Conservation (phyloP, 2,329 filamentous ascomycete genomes). For the Alternaria triticimaculans region DNA sequence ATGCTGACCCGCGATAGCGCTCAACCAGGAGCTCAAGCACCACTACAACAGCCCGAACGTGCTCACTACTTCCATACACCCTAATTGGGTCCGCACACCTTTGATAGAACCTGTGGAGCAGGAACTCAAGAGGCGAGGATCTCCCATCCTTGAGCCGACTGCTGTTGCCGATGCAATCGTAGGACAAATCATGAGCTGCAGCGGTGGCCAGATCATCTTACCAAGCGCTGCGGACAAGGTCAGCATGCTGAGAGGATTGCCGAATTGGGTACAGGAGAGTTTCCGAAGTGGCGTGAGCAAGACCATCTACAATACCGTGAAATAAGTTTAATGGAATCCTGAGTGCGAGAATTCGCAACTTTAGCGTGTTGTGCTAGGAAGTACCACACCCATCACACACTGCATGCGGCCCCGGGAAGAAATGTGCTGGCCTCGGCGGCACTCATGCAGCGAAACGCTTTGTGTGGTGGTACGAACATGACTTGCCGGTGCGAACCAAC, state of each 20-base stretch:
- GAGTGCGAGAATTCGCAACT: neutral
- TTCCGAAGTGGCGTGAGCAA: constrained; percentile 29
- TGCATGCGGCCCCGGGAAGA: neutral
- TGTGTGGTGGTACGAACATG: constrained; percentile 9
- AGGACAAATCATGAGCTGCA: constrained; percentile 48
- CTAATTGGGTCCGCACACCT: constrained; percentile 51
- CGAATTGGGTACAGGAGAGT: constrained; percentile 57
- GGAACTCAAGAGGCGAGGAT: constrained; percentile 40
- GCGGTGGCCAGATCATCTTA: constrained; percentile 52
- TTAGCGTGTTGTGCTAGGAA: neutral
- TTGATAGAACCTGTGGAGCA: constrained; percentile 44
- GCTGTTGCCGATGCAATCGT: constrained; percentile 52
- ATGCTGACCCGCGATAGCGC: constrained; percentile 15
- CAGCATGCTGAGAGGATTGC: constrained; percentile 52
- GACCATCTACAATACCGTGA: constrained; percentile 19
- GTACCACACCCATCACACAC: neutral
- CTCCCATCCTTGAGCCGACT: constrained; percentile 46
- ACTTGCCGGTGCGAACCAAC: constrained; percentile 5
- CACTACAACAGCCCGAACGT: constrained; percentile 50
- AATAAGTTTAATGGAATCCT: neutral
- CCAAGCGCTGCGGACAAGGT: constrained; percentile 28
- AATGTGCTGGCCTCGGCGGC: constrained; percentile 2
- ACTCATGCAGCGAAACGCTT: neutral
- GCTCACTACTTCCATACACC: constrained; percentile 53
- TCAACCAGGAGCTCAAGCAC: constrained; percentile 50